phyloP scores from a whole-genome alignment of 2,329 filamentous ascomycete species.

The Aureobasidium musti region DNA sequence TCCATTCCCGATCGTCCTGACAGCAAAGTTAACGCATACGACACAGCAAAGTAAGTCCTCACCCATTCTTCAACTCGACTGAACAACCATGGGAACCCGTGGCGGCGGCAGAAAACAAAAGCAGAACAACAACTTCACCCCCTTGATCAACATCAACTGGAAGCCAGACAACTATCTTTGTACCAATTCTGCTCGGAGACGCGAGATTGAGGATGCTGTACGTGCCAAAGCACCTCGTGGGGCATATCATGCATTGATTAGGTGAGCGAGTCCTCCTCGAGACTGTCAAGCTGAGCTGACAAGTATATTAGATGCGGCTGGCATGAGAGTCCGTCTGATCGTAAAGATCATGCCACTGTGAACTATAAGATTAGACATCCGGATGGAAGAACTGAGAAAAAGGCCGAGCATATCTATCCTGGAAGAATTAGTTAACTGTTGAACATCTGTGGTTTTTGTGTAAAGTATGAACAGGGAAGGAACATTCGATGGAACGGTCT shows the following conservation, averaged over 20 bases:
- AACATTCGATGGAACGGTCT: too few species aligned
- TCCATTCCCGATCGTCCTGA: too few species aligned
- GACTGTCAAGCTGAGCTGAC: not conserved
- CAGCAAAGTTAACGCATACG: too few species aligned
- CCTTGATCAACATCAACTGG: too few species aligned
- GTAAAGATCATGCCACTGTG: not conserved
- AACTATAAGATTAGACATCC: not conserved
- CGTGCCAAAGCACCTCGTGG: not conserved
- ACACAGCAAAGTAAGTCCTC: not conserved
- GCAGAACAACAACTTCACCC: not conserved
- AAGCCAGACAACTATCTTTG: too few species aligned
- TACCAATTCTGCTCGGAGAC: not conserved
- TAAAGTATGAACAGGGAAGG: too few species aligned
- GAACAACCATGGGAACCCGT: not conserved
- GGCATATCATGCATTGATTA: not conserved
- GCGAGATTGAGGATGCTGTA: not conserved
- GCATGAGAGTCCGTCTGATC: not conserved
- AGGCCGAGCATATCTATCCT: not conserved
- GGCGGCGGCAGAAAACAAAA: not conserved
- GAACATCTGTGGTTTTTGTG: too few species aligned
- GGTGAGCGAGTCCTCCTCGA: not conserved
- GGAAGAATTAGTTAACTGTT: not conserved
- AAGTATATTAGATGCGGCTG: not conserved
- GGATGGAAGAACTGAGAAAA: not conserved
- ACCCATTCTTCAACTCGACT: not conserved